Evolutionary conservation across 306 rosid species (phyloP), one percentile per base, ranked within the genome.

Genomic region (Quercus suber): DNA sequence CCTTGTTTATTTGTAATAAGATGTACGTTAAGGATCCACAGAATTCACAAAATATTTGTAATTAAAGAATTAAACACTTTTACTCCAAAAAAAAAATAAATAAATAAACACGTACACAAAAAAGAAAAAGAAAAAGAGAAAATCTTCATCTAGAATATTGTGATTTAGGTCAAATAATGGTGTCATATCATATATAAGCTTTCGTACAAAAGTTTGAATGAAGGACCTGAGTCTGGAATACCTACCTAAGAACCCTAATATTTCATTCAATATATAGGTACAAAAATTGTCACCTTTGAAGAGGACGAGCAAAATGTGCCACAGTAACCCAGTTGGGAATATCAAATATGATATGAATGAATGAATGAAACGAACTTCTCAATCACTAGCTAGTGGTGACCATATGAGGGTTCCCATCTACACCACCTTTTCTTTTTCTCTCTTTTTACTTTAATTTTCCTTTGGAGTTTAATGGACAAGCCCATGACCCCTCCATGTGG

Each of bases 401-500:
- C 91, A 89, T 84, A 84, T 82, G 84, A 82, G 86, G 86, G 52
- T 75, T 81, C 73, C 89, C 69, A 84, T 82, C 83, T 73, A 41
- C 77, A 72, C 68, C n/a, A 74, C 73, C 79, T 82, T 83, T 69
- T 73, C 75, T 71, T 76, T 86, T 45, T 75, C 74, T 73, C 80
- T 83, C 45, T 41, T 41, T 52, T 31, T 25, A 25, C 82, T 80
- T 86, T 87, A 81, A 77, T 71, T 85, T 84, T 80, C 77, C 79
- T 72, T 76, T 87, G 86, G 86, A 92, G 88, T 77, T 81, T 90
- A 85, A 87, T 84, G 86, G 89, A 79, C 89, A 92, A 82, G 67
- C 63, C 76, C 76, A 78, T 84, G 93, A 86, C 94, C 94, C 94
- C 90, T 92, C 94, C 94, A 92, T 89, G 94, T 92, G 94, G 86